Base-by-base conservation (phyloP, 2,329 filamentous ascomycete species). In the Hypomyces rosellus region DNA sequence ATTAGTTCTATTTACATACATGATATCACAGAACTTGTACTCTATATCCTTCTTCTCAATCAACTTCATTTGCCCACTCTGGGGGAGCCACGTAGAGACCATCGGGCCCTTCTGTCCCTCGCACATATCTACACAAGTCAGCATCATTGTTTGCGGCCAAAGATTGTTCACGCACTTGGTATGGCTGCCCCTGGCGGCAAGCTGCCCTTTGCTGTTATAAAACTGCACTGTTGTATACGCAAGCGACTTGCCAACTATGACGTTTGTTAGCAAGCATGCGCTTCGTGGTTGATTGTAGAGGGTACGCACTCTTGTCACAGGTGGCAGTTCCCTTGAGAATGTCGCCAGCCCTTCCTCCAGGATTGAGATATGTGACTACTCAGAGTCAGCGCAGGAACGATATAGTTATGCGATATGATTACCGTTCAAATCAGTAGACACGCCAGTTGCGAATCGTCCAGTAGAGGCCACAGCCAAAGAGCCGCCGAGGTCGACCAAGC, bases 401-500 rank as follows among this genome's bases (percentile, higher is more conserved):
- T 22, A 2, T 4, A 2, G 1, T 5, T 5, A 14, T 2, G 22
- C 1, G 16, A 14, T 25, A 20, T 4, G n/a, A 8, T 36, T 63
- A 81, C 81, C 79, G 48, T 82, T 85, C 13, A 85, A 62, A 55
- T 85, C 82, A 0, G 82, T 85, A 2, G 82, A 82, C 3, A 85
- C 82, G 11, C 82, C 82, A 0, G 82, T 85, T 15, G 76, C 73
- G 58, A 79, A 85, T 1, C 81, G 68, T 0, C 82, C 82, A 55
- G 76, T 81, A 1, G 82, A 85, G 1, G 82, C 82, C 3, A 85
- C 81, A 9, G 82, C 82, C 3, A 85, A 71, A 0, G 82, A 85
- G 13, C 82, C 82, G 11, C 81, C 81, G 0, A 85, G 69, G 54
- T 85, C 82, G 25, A 85, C 84, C 69, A 91, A 84, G 63, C 83